Base-by-base conservation (phyloP, 441 rosid species). In the Omphalea diandra region DNA sequence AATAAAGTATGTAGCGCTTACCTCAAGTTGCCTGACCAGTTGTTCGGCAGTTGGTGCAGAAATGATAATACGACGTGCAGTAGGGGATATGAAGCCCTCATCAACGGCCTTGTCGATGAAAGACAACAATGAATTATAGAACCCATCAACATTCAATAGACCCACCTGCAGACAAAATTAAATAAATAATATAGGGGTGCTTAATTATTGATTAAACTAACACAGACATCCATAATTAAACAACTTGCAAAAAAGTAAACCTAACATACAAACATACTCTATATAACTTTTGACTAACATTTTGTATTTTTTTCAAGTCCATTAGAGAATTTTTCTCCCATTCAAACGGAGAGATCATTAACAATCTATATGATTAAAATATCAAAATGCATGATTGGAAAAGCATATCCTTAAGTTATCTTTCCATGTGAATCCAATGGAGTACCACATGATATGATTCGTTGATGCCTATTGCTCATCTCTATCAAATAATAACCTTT, bases 121-220 rank as follows among this genome's bases (percentile, higher is more conserved):
- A 69, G 85, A 82, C 74, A 94, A 80, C 76, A 94, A 77, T 11
- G 99, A 92, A 75, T 92, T 88, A 76, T 90, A 94, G 78, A 71
- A 94, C n/a, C 98, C 99, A 81, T 94, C 96, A 41, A 94, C 97
- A 76, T 94, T 94, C 82, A 94, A 77, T 26, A 94, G 91, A 52
- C 99, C 98, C 79, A 91, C 99, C 99, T 94, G 83, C 81, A 78
- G 15, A 36, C 2, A 17, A 47, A 20, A 11, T 32, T 3, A 47
- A 17, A 17, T 17, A 50, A 20, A 50, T n/a, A n/a, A 65, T 36
- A 72, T 36, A 52, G 0, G 44, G n/a, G n/a, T n/a, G 20, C 26
- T 55, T 70, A 72, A 68, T 70, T 65, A 74, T 71, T 75, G 18
- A 41, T 67, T 56, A 32, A 56, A 40, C 53, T 9, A 59, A 14